Evolutionary conservation across 2,329 filamentous ascomycete genomes (phyloP).

Genomic region (Botrytis cinerea): DNA sequence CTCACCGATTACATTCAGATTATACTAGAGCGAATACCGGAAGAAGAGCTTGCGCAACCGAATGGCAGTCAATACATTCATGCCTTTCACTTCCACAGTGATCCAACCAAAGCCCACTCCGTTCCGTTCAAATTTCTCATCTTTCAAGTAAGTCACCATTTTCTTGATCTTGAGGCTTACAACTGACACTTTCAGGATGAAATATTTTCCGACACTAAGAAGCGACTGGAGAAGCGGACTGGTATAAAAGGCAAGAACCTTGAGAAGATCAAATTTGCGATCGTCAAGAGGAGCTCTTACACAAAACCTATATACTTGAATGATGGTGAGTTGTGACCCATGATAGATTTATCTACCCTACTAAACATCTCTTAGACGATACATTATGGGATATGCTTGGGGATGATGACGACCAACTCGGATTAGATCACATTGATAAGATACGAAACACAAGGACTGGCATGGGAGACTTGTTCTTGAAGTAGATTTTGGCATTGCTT

Average conservation of each 20-base stretch:
- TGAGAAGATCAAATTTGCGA: conserved; percentile 95
- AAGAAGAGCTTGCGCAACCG: conserved; percentile 62
- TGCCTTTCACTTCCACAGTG: conserved; percentile 91
- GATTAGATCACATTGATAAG: conserved; percentile 66
- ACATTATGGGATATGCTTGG: conserved; percentile 55
- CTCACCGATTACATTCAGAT: conserved; percentile 85
- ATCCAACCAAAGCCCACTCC: conserved; percentile 80
- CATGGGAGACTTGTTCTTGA: conserved; percentile 62
- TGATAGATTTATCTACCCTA: not conserved
- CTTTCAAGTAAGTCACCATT: conserved; percentile 62
- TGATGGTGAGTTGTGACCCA: conserved; percentile 66
- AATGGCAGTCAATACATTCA: conserved; percentile 63
- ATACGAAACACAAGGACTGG: conserved; percentile 60
- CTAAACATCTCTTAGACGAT: conserved; percentile 50
- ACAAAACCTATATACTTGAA: conserved; percentile 79
- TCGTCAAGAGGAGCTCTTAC: conserved; percentile 70
- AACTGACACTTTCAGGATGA: conserved; percentile 62
- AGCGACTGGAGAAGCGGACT: conserved; percentile 87
- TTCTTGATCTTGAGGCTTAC: not conserved
- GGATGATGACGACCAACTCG: conserved; percentile 62
- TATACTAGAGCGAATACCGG: conserved; percentile 77
- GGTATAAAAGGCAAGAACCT: conserved; percentile 97
- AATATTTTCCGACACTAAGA: conserved; percentile 86
- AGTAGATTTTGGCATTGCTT: conserved; percentile 38
- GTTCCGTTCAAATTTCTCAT: conserved; percentile 90